Conservation (phyloP, 2,329 filamentous ascomycete species). For the Fusarium haematococcum region DNA sequence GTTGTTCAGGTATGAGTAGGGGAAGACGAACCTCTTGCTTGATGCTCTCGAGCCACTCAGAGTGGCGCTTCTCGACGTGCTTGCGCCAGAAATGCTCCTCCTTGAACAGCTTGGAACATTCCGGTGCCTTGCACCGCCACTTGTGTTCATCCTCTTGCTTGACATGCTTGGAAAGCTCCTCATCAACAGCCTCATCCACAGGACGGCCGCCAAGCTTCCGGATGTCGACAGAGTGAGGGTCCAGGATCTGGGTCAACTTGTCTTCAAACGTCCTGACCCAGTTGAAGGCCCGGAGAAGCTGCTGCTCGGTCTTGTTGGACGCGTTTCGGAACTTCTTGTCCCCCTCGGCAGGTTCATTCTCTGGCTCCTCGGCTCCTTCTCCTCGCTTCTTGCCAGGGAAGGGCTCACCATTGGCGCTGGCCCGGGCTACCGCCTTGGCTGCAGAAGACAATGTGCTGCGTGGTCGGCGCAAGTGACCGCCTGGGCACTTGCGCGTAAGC, state of each 20-base stretch:
- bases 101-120: slow-evolving; percentile 97
- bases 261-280: slow-evolving; percentile 99
- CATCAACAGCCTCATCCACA: slow-evolving; percentile 85
- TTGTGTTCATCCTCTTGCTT: slow-evolving; percentile 99
- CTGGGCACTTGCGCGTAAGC: slow-evolving; percentile 93
- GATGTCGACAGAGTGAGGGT: slow-evolving; percentile 88
- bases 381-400: slow-evolving; percentile 87
- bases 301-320: slow-evolving; percentile 84
- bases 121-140: slow-evolving; percentile 94
- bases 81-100: slow-evolving; percentile 98
- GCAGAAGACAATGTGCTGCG: slow-evolving; percentile 85
- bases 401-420: slow-evolving; percentile 83
- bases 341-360: slow-evolving; percentile 58
- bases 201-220: slow-evolving; percentile 91
- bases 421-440: slow-evolving; percentile 85
- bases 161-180: slow-evolving; percentile 87
- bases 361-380: slow-evolving; percentile 72
- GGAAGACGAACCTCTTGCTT: slow-evolving; percentile 79
- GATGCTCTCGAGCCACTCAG: slow-evolving; percentile 85
- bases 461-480: slow-evolving; percentile 94
- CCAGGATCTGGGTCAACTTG: slow-evolving; percentile 91
- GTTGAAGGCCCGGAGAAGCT: slow-evolving; percentile 94
- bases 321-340: slow-evolving; percentile 81
- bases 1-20: background rate
- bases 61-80: slow-evolving; percentile 95